Evolutionary conservation across 805 yeast genomes (phyloP).

Genomic region (Candida ovalis): DNA sequence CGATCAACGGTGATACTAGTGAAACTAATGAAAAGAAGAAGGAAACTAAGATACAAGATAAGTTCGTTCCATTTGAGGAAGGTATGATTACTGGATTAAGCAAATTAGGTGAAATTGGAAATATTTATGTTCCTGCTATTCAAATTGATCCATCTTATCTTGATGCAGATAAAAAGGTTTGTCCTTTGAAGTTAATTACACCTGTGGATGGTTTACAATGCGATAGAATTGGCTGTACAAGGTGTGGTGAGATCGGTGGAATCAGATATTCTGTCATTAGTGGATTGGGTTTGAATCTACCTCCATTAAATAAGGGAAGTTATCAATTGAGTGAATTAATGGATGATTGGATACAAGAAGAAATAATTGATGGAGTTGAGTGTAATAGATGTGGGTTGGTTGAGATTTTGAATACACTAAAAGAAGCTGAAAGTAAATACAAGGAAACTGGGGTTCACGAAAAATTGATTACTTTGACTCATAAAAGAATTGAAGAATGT

Average conservation of each 20-base stretch:
- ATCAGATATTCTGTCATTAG: constrained; percentile 76
- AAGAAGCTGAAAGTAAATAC: constrained; percentile 32
- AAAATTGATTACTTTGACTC: constrained; percentile 33
- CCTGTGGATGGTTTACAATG: constrained; percentile 91
- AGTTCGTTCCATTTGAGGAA: constrained; percentile 24
- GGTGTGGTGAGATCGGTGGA: constrained; percentile 94
- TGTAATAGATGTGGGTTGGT: constrained; percentile 87
- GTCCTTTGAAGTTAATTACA: constrained; percentile 60
- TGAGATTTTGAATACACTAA: constrained; percentile 52
- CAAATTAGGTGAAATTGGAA: constrained; percentile 54
- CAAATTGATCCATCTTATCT: constrained; percentile 72
- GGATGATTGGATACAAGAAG: constrained; percentile 70
- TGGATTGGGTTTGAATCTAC: constrained; percentile 69
- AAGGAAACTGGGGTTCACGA: constrained; percentile 12
- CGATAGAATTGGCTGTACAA: constrained; percentile 84
- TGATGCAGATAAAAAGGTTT: constrained; percentile 40
- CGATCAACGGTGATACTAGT: background rate
- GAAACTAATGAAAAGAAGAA: constrained; percentile 12
- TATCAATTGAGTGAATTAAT: constrained; percentile 49
- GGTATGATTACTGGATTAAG: constrained; percentile 37
- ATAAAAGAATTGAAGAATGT: constrained; percentile 44
- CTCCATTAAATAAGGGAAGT: constrained; percentile 41
- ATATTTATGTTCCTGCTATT: constrained; percentile 64
- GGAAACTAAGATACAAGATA: constrained; percentile 25
- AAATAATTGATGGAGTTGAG: constrained; percentile 87